Conservation (phyloP, 2,329 filamentous ascomycete species). For the Orbilia blumenaviensis region DNA sequence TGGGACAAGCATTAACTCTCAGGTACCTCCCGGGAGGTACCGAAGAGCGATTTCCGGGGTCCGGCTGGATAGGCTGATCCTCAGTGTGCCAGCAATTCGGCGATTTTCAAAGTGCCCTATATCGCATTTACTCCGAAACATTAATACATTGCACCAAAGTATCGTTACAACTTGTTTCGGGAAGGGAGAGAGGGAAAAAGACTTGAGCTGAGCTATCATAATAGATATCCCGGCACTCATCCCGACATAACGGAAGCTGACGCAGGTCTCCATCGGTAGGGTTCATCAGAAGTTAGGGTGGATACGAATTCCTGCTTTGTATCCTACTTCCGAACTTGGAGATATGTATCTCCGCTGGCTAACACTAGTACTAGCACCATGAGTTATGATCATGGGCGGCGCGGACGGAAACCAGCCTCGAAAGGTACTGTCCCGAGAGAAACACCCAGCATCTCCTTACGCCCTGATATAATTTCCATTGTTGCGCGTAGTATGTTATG, state of each 20-base stretch:
- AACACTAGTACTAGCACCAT: background rate
- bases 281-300: background rate
- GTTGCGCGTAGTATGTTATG: background rate
- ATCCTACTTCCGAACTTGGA: constrained; percentile 34
- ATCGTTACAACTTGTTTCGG: background rate
- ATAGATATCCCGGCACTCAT: constrained; percentile 6
- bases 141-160: background rate
- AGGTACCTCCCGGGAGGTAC: constrained; percentile 12
- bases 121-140: constrained; percentile 10
- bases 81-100: constrained; percentile 3
- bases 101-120: constrained; percentile 15
- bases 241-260: constrained; percentile 32
- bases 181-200: too few relatives aligned
- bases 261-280: constrained; percentile 38
- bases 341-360: constrained; percentile 8
- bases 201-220: constrained; percentile 15
- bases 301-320: constrained; percentile 50
- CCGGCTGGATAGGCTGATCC: background rate
- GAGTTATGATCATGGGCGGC: constrained; percentile 15
- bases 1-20: too few relatives aligned
- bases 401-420: constrained; percentile 29
- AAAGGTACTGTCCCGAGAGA: constrained; percentile 19
- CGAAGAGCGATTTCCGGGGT: constrained; percentile 17
- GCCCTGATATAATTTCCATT: constrained; percentile 31
- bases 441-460: background rate